A percentile compares a stretch with the other conserved stretches of the same genome.
These are phyloP conservation scores for Trichoderma sp. DNA, from an alignment of 2,329 filamentous ascomycete species.

Conservation along the genomic window DNA sequence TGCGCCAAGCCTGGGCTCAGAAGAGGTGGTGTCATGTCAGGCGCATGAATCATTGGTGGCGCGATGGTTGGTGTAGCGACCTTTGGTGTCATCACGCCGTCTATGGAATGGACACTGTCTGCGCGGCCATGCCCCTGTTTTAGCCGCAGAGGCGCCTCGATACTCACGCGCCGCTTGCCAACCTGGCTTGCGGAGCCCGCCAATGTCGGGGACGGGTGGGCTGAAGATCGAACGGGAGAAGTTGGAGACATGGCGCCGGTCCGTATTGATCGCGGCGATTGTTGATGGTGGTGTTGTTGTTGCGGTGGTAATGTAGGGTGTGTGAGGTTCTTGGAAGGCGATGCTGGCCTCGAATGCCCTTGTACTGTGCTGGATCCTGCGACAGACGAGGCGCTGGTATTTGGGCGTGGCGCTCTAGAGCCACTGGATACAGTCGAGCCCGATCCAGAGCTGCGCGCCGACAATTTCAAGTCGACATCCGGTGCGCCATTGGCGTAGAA, in stretches of 20 bases:
- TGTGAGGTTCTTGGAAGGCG: constrained; percentile 52
- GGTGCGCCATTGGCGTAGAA: constrained; percentile 73
- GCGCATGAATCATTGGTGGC: constrained; percentile 45
- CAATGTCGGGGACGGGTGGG: constrained; percentile 45
- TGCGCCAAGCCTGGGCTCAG: constrained; percentile 36
- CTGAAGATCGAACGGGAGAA: constrained; percentile 39
- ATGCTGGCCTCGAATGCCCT: constrained; percentile 50
- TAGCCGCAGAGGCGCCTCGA: constrained; percentile 45
- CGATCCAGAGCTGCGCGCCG: constrained; percentile 45
- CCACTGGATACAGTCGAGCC: constrained; percentile 52
- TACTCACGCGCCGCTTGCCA: constrained; percentile 49
- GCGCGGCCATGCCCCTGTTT: constrained; percentile 47
- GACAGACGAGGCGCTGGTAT: constrained; percentile 38
- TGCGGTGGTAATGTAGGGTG: constrained; percentile 32
- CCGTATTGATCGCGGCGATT: constrained; percentile 31
- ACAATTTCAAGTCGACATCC: constrained; percentile 47
- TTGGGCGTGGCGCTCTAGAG: constrained; percentile 51
- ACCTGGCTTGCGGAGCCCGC: constrained; percentile 39
- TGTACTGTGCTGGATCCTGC: constrained; percentile 31
- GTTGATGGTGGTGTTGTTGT: constrained; percentile 29
- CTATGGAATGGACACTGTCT: constrained; percentile 45
- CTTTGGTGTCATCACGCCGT: constrained; percentile 44
- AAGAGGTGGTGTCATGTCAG: constrained; percentile 37
- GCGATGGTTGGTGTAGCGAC: constrained; percentile 40
- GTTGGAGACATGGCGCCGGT: constrained; percentile 33